These are phyloP conservation scores for Tulasnella sp. DNA, from an alignment of 768 basidiomycete genomes.

Conservation along the genomic window DNA sequence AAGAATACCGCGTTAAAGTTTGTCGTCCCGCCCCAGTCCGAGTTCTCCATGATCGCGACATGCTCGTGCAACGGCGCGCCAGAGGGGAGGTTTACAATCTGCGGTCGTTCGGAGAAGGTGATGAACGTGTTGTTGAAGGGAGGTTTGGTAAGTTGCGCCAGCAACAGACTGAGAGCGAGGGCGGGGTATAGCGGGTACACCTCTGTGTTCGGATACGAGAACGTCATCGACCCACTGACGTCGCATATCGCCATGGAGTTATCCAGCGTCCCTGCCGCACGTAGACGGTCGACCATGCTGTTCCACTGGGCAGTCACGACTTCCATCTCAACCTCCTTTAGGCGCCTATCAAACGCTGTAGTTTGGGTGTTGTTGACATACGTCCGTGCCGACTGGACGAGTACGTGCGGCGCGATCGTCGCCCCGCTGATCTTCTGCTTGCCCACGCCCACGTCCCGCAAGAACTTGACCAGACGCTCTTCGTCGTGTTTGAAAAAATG, in stretches of 20 bases:
- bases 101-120: conserved; percentile 45
- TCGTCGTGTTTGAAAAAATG: conserved; percentile 48
- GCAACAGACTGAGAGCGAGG: conserved; percentile 51
- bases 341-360: background rate
- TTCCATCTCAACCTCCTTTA: conserved; percentile 20
- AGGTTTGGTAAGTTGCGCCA: conserved; percentile 46
- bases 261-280: conserved; percentile 42
- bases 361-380: background rate
- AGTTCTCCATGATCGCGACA: conserved; percentile 28
- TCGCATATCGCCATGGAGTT: conserved; percentile 58
- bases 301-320: conserved; percentile 58
- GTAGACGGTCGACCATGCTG: conserved; percentile 40
- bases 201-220: background rate
- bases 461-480: conserved; percentile 42
- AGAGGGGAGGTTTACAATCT: conserved; percentile 29
- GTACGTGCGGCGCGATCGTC: conserved; percentile 51
- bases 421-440: conserved; percentile 49
- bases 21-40: conserved; percentile 46
- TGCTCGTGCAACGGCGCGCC: conserved; percentile 29
- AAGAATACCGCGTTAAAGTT: conserved; percentile 49
- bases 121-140: conserved; percentile 57
- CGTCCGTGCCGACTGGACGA: conserved; percentile 37
- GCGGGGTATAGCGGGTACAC: conserved; percentile 44
- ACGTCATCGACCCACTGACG: conserved; percentile 64
- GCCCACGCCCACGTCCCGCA: conserved; percentile 44